phyloP scores from a whole-genome alignment of 2,329 filamentous ascomycete species.

The Fusarium clavum region DNA sequence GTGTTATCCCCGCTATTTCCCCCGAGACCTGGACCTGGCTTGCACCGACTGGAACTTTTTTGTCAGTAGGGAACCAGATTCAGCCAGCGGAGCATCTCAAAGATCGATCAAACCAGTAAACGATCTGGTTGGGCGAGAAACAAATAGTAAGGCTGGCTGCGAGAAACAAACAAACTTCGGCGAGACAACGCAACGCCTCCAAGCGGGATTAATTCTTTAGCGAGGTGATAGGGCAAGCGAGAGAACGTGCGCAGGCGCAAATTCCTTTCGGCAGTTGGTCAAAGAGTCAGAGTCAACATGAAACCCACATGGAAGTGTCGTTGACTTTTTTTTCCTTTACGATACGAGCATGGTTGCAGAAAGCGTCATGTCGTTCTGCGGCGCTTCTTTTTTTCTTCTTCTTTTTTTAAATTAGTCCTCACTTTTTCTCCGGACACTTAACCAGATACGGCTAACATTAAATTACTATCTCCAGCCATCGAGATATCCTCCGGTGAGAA shows the following conservation, averaged over 20 bases:
- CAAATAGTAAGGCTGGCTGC: background rate
- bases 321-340: constrained; percentile 1
- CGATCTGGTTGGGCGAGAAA: background rate
- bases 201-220: background rate
- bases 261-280: constrained; percentile 6
- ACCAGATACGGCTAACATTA: constrained; percentile 19
- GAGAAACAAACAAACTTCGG: background rate
- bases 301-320: background rate
- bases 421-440: constrained; percentile 4
- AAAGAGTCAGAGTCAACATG: background rate
- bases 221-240: background rate
- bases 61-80: background rate
- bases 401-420: constrained; percentile 4
- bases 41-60: background rate
- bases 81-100: background rate
- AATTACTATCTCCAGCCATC: constrained; percentile 7
- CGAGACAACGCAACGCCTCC: background rate
- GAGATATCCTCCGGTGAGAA: background rate
- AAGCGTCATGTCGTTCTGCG: constrained; percentile 28
- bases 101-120: constrained; percentile 1
- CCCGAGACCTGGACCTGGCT: background rate
- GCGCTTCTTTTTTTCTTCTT: constrained; percentile 2
- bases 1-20: background rate
- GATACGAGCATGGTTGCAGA: constrained; percentile 29
- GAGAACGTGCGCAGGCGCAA: constrained; percentile 5